Percentiles rank a stretch among this genome's conserved stretches.
phyloP scores from a whole-genome alignment of 495 filamentous ascomycete genomes.

The Lophiotrema nucula region DNA sequence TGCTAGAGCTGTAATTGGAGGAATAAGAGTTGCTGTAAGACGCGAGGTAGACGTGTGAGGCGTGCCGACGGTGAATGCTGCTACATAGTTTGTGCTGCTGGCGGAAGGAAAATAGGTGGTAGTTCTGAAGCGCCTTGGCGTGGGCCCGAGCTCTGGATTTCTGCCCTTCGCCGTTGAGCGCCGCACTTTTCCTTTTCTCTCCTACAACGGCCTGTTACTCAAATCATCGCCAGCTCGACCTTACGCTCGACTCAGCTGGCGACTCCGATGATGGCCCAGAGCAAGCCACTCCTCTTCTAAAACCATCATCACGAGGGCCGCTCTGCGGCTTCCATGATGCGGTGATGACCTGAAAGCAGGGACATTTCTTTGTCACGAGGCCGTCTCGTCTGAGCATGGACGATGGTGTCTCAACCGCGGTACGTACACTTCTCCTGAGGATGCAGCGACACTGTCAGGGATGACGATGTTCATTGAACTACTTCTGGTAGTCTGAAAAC shows the following conservation, averaged over 20 bases:
- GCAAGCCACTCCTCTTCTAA: conserved; percentile 75
- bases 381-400: no score
- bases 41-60: no score
- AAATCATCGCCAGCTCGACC: conserved; percentile 81
- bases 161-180: background rate
- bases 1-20: no score
- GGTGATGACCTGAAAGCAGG: conserved; percentile 96
- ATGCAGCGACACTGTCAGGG: conserved; percentile 41
- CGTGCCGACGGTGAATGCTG: no score
- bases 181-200: conserved; percentile 41
- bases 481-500: conserved; percentile 83
- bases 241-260: conserved; percentile 65
- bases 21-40: no score
- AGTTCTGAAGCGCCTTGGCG: conserved; percentile 3
- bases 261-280: conserved; percentile 91
- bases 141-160: background rate
- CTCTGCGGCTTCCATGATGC: conserved; percentile 81
- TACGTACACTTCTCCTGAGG: background rate
- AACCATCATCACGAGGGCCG: conserved; percentile 98
- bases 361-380: conserved; percentile 51
- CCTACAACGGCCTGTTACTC: conserved; percentile 81
- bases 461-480: conserved; percentile 50
- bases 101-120: conserved; percentile 8
- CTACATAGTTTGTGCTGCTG: conserved; percentile 17
- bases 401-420: background rate